phyloP scores from a whole-genome alignment of 805 yeast genomes.

The Lipomyces sp. region DNA sequence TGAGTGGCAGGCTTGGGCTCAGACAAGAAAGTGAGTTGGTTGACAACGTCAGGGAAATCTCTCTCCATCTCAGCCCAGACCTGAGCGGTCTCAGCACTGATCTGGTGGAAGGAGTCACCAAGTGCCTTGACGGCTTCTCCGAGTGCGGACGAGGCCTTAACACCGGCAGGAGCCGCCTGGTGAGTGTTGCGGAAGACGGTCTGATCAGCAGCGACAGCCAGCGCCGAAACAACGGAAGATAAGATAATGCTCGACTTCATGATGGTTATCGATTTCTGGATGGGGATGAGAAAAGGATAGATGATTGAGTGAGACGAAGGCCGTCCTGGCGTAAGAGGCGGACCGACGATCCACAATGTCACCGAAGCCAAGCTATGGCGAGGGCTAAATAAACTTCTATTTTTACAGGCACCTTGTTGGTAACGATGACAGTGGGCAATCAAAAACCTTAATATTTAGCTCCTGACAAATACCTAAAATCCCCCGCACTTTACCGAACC shows the following conservation, averaged over 20 bases:
- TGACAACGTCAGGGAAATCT: constrained; percentile 38
- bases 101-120: constrained; percentile 31
- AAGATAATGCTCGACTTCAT: constrained; percentile 29
- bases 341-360: background rate
- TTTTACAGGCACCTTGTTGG: background rate
- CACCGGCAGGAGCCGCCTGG: constrained; percentile 11
- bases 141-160: constrained; percentile 33
- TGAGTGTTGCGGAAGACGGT: constrained; percentile 5
- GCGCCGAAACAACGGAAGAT: constrained; percentile 31
- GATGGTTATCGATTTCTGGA: background rate
- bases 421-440: background rate
- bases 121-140: constrained; percentile 28
- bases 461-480: background rate
- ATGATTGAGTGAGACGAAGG: background rate
- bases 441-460: background rate
- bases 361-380: background rate
- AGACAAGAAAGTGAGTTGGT: constrained; percentile 31
- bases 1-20: constrained; percentile 39
- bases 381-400: background rate
- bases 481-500: background rate
- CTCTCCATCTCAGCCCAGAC: constrained; percentile 39
- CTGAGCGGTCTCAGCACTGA: constrained; percentile 33
- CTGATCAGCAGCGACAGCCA: constrained; percentile 18
- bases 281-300: background rate
- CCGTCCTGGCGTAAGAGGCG: background rate